phyloP scores from a whole-genome alignment of 2,329 filamentous ascomycete genomes.

The Iodosphaeria phyllophila region DNA sequence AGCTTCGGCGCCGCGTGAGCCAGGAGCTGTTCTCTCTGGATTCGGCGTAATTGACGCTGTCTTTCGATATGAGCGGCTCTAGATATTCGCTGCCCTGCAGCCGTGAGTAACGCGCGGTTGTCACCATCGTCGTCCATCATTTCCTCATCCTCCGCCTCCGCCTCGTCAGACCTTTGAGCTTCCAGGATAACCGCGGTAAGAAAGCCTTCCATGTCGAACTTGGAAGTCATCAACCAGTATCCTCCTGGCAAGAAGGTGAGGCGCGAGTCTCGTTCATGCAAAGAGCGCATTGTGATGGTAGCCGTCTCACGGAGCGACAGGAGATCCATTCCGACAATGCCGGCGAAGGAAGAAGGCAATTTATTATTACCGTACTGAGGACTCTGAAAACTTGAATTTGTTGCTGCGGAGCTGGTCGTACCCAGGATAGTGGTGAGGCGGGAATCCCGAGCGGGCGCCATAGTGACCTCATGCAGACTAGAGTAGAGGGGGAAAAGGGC shows the following conservation, averaged over 20 bases:
- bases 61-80: slow-evolving; percentile 46
- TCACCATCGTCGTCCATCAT: slow-evolving; percentile 20
- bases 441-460: slow-evolving; percentile 8
- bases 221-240: slow-evolving; percentile 85
- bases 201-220: slow-evolving; percentile 79
- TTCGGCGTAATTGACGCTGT: slow-evolving; percentile 45
- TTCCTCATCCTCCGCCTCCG: slow-evolving; percentile 42
- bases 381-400: not conserved
- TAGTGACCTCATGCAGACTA: slow-evolving; percentile 45
- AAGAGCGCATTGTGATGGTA: slow-evolving; percentile 64
- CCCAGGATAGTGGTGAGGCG: slow-evolving; percentile 8
- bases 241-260: slow-evolving; percentile 64
- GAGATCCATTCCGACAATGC: slow-evolving; percentile 52
- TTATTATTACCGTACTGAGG: no score
- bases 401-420: slow-evolving; percentile 1
- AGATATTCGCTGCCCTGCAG: slow-evolving; percentile 37
- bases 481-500: slow-evolving; percentile 80
- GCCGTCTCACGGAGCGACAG: slow-evolving; percentile 64
- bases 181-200: slow-evolving; percentile 73
- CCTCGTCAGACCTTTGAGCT: slow-evolving; percentile 59
- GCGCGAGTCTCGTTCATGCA: slow-evolving; percentile 86
- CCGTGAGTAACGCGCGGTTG: slow-evolving; percentile 15
- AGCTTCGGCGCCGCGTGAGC: slow-evolving; percentile 70
- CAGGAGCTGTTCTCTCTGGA: slow-evolving; percentile 50
- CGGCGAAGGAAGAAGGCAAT: slow-evolving; percentile 15